phyloP scores from a whole-genome alignment of 192 early-diverging fungal genomes.

The Coemansia guatemalensis region DNA sequence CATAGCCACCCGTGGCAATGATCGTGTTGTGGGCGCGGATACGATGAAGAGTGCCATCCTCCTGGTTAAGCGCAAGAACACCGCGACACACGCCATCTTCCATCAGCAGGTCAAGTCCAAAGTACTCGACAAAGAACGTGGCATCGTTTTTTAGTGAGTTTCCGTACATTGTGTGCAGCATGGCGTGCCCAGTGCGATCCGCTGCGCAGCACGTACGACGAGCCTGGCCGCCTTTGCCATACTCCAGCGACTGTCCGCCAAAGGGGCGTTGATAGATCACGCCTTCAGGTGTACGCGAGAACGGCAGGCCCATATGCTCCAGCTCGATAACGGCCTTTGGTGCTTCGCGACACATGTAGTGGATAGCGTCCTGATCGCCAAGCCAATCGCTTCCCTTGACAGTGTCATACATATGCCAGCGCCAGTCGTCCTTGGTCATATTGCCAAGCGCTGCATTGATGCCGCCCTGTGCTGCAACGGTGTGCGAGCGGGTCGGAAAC shows the following conservation, averaged over 20 bases:
- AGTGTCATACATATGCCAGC: constrained; percentile 99
- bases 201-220: constrained; percentile 97
- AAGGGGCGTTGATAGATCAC: constrained; percentile 99
- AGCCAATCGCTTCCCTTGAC: constrained; percentile 99
- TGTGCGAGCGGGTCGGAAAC: constrained; percentile 98
- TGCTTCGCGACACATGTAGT: constrained; percentile 99
- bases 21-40: constrained; percentile 98
- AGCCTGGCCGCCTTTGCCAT: constrained; percentile 97
- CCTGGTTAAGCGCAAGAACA: constrained; percentile 94
- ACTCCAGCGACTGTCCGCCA: constrained; percentile 95
- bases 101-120: constrained; percentile 98
- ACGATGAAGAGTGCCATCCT: constrained; percentile 97
- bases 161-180: constrained; percentile 97
- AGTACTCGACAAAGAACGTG: constrained; percentile 99
- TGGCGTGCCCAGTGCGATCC: constrained; percentile 96
- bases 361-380: constrained; percentile 99
- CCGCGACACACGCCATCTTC: constrained; percentile 97
- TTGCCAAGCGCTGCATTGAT: constrained; percentile 99
- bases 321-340: constrained; percentile 94
- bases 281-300: constrained; percentile 96
- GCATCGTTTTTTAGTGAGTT: constrained; percentile 95
- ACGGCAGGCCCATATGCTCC: constrained; percentile 98
- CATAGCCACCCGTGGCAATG: constrained; percentile 98
- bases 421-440: constrained; percentile 99
- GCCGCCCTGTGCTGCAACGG: constrained; percentile 98